Evolutionary conservation across 352 stramenopile species (phyloP).

Genomic region (Phytophthora crassamura): DNA sequence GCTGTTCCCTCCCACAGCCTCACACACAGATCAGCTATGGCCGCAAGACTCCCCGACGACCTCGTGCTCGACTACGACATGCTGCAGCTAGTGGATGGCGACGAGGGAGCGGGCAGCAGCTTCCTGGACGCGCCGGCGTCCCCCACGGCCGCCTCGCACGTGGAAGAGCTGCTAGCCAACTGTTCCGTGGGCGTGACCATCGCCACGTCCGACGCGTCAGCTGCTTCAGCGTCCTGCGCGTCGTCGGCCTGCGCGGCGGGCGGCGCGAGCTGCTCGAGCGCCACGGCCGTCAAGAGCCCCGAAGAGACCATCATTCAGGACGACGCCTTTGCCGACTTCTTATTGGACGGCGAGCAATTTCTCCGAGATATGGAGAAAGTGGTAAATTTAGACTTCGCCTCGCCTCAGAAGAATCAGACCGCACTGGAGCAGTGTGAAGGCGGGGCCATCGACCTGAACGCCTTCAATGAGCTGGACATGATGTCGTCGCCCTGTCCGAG

Average conservation of each 20-base stretch:
- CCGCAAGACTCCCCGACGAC: constrained; percentile 43
- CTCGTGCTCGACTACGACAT: constrained; percentile 56
- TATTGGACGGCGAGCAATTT: constrained; percentile 69
- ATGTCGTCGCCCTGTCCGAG: constrained; percentile 63
- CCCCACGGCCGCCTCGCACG: constrained; percentile 17
- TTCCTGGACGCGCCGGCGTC: constrained; percentile 25
- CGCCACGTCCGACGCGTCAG: constrained; percentile 6
- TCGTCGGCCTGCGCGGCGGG: constrained; percentile 14
- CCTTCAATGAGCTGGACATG: constrained; percentile 56
- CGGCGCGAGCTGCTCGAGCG: constrained; percentile 21
- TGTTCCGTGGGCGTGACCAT: constrained; percentile 44
- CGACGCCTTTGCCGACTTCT: constrained; percentile 47
- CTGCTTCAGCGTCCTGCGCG: constrained; percentile 16
- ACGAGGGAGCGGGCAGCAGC: constrained; percentile 24
- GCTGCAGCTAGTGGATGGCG: constrained; percentile 45
- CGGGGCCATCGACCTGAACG: constrained; percentile 43
- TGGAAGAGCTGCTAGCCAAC: constrained; percentile 42
- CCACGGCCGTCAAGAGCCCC: constrained; percentile 19
- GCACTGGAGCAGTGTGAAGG: constrained; percentile 30
- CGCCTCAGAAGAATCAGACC: constrained; percentile 31
- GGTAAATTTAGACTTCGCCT: constrained; percentile 47
- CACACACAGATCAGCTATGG: constrained; percentile 27
- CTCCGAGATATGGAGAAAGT: constrained; percentile 61
- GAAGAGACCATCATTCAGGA: constrained; percentile 33
- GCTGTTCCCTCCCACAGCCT: constrained; percentile 3